phyloP scores from a whole-genome alignment of 768 basidiomycete species.

The Daedaleopsis nitida region DNA sequence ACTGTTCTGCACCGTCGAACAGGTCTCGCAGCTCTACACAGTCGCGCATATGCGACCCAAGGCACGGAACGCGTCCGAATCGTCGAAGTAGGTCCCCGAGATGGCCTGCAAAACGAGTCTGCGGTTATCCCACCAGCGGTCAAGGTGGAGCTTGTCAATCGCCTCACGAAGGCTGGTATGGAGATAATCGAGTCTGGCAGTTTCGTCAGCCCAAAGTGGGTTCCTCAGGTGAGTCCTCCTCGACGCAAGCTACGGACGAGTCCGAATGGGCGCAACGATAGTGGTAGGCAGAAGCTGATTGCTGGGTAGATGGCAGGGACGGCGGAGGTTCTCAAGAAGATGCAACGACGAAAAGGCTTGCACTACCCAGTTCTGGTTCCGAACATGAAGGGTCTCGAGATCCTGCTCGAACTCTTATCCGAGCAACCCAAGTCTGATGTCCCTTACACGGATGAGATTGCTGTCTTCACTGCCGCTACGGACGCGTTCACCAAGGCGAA shows the following conservation, averaged over 20 bases:
- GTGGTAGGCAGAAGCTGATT: neutral
- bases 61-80: constrained; percentile 40
- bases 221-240: constrained; percentile 70
- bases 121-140: constrained; percentile 66
- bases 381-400: constrained; percentile 75
- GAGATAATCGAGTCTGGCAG: constrained; percentile 81
- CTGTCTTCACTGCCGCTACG: constrained; percentile 88
- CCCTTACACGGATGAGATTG: constrained; percentile 76
- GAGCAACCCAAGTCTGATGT: constrained; percentile 31
- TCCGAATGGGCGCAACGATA: neutral
- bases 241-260: neutral
- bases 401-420: constrained; percentile 60
- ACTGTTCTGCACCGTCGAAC: neutral
- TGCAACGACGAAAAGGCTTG: constrained; percentile 53
- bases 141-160: constrained; percentile 80
- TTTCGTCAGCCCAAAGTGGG: constrained; percentile 93
- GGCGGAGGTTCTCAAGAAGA: constrained; percentile 63
- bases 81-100: constrained; percentile 89
- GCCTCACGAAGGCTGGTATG: constrained; percentile 68
- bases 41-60: constrained; percentile 7
- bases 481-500: constrained; percentile 87
- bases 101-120: constrained; percentile 91
- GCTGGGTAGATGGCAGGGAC: constrained; percentile 81
- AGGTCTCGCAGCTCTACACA: neutral
- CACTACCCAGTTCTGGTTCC: constrained; percentile 83